phyloP scores from a whole-genome alignment of 768 basidiomycete species.

The Calocera viscosa region DNA sequence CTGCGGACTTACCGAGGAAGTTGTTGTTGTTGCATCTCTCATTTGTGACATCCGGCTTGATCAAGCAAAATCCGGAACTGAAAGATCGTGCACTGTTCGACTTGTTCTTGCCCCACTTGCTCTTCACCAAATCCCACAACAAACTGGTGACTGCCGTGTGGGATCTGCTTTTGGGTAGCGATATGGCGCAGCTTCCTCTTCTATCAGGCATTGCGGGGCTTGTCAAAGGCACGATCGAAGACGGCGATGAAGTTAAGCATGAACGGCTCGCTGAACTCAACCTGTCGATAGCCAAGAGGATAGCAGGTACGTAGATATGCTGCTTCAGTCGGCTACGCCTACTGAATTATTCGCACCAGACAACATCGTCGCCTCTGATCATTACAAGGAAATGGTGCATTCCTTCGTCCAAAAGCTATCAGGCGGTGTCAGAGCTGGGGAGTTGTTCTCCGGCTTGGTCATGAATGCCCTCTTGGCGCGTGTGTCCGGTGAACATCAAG shows the following conservation, averaged over 20 bases:
- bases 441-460: constrained; percentile 45
- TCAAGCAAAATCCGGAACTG: constrained; percentile 26
- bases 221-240: constrained; percentile 10
- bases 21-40: constrained; percentile 32
- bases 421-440: constrained; percentile 39
- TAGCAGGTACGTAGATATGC: constrained; percentile 43
- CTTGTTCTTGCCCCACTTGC: constrained; percentile 57
- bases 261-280: constrained; percentile 35
- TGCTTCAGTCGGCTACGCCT: not conserved
- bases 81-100: constrained; percentile 34
- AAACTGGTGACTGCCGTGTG: constrained; percentile 57
- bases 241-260: constrained; percentile 31
- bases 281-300: constrained; percentile 40
- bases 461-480: not conserved
- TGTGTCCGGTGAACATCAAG: constrained; percentile 25
- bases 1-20: not conserved
- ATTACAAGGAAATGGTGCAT: constrained; percentile 34
- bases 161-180: constrained; percentile 38
- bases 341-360: constrained; percentile 30
- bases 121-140: constrained; percentile 60
- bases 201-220: constrained; percentile 21
- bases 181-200: constrained; percentile 22
- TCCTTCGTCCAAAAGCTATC: constrained; percentile 42
- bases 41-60: constrained; percentile 44
- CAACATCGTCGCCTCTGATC: constrained; percentile 47